phyloP scores from a whole-genome alignment of 805 yeast genomes.

The Komagataella phaffii region DNA sequence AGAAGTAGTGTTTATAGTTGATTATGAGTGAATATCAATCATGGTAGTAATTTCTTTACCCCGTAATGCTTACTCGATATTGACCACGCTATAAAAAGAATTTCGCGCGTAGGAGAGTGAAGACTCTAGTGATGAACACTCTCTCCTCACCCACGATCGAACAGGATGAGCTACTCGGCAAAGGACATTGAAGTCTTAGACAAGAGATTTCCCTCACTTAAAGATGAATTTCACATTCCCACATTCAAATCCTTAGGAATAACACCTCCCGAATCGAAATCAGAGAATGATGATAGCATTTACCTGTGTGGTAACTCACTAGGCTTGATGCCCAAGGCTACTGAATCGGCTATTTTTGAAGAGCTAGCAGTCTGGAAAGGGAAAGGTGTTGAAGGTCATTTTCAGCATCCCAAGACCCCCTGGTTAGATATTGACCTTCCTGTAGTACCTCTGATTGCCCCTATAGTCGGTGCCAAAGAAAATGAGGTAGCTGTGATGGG shows the following conservation, averaged over 20 bases:
- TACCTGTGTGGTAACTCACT: slow-evolving; percentile 92
- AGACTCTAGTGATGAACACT: too few relatives aligned
- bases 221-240: slow-evolving; percentile 48
- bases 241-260: slow-evolving; percentile 51
- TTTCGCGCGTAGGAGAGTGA: not conserved
- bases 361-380: slow-evolving; percentile 77
- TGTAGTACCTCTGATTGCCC: slow-evolving; percentile 51
- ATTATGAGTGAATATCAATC: not conserved
- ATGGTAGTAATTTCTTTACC: not conserved
- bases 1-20: not conserved
- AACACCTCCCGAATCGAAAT: slow-evolving; percentile 6
- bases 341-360: slow-evolving; percentile 38
- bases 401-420: slow-evolving; percentile 53
- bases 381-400: slow-evolving; percentile 79
- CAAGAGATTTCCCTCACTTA: slow-evolving; percentile 1
- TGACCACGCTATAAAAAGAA: too few relatives aligned
- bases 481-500: slow-evolving; percentile 86
- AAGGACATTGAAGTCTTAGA: not conserved
- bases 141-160: not conserved
- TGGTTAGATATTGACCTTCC: slow-evolving; percentile 88
- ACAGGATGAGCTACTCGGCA: not conserved
- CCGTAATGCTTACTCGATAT: too few relatives aligned
- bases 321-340: slow-evolving; percentile 71
- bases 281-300: not conserved
- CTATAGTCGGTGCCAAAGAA: slow-evolving; percentile 61